Conservation (phyloP, 441 rosid genomes). For the Erysimum cheiri region DNA sequence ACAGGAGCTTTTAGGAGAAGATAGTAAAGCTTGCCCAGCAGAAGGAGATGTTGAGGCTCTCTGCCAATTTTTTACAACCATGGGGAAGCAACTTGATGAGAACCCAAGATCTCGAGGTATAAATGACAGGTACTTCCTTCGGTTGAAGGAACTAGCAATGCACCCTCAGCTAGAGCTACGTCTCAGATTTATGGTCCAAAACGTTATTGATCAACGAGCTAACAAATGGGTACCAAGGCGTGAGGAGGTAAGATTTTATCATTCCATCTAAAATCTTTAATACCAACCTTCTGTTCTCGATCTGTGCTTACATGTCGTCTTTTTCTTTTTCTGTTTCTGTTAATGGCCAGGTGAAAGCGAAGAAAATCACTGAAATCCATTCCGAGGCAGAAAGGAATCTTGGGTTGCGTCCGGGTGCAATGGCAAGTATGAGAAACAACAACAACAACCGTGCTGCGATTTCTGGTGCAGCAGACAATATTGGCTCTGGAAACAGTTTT, state of each 20-base stretch:
- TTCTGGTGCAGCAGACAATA: slow-evolving; percentile 42
- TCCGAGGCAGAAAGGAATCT: slow-evolving; percentile 64
- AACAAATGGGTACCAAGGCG: slow-evolving; percentile 62
- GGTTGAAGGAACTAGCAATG: slow-evolving; percentile 65
- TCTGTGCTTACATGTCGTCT: not conserved
- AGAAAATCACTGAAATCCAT: slow-evolving; percentile 64
- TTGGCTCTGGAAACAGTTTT: slow-evolving; percentile 45
- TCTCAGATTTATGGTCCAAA: slow-evolving; percentile 76
- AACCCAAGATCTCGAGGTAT: slow-evolving; percentile 62
- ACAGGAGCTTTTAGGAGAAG: slow-evolving; percentile 84
- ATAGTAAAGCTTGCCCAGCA: slow-evolving; percentile 62
- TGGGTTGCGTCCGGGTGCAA: slow-evolving; percentile 64
- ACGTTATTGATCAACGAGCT: slow-evolving; percentile 56
- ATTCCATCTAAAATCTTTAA: not conserved
- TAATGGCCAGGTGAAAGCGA: slow-evolving; percentile 58
- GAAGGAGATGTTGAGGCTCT: slow-evolving; percentile 93
- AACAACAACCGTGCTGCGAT: slow-evolving; percentile 39
- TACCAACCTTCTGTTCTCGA: not conserved
- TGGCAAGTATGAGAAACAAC: slow-evolving; percentile 54
- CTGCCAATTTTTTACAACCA: slow-evolving; percentile 80
- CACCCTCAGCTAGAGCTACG: slow-evolving; percentile 76
- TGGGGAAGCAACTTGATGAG: slow-evolving; percentile 93
- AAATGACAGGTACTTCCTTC: slow-evolving; percentile 67
- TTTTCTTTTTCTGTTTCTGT: not conserved
- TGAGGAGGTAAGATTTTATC: slow-evolving; percentile 50